phyloP scores from a whole-genome alignment of 257 asterid species.

The Nemophila menziesii region DNA sequence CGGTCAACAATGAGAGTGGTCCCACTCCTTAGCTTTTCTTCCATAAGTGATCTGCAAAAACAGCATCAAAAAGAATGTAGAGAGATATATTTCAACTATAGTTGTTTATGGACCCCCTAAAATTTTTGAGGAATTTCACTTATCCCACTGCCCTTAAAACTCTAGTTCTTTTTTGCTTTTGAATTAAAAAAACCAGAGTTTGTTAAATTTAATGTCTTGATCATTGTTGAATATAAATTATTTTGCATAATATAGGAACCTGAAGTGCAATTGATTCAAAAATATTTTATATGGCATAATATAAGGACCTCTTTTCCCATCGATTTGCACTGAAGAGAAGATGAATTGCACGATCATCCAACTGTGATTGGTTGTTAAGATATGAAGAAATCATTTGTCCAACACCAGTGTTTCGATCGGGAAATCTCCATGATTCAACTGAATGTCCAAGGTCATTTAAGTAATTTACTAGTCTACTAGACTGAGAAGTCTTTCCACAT shows the following conservation, averaged over 20 bases:
- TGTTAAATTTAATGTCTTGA: too few species aligned
- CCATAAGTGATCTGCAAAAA: constrained; percentile 58
- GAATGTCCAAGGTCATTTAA: constrained; percentile 54
- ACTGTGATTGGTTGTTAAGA: constrained; percentile 60
- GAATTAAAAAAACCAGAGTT: too few species aligned
- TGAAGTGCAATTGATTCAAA: too few species aligned
- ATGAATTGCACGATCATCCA: constrained; percentile 85
- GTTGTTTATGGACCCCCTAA: too few species aligned
- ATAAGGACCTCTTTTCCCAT: constrained; percentile 86
- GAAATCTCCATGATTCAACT: constrained; percentile 86
- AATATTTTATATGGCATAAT: too few species aligned
- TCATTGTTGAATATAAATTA: too few species aligned
- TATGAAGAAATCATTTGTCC: constrained; percentile 95
- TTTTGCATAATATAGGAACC: too few species aligned
- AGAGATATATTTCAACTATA: too few species aligned
- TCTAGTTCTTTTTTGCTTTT: too few species aligned
- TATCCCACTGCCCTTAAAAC: too few species aligned
- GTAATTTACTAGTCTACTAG: constrained; percentile 43
- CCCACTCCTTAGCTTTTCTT: constrained; percentile 65
- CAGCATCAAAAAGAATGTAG: background rate
- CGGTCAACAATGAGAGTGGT: constrained; percentile 77
- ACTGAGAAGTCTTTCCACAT: constrained; percentile 86
- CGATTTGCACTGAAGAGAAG: constrained; percentile 94
- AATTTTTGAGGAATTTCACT: too few species aligned
- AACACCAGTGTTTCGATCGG: constrained; percentile 80